Conservation (phyloP, 2,329 filamentous ascomycete species). For the Remersonia thermophila region DNA sequence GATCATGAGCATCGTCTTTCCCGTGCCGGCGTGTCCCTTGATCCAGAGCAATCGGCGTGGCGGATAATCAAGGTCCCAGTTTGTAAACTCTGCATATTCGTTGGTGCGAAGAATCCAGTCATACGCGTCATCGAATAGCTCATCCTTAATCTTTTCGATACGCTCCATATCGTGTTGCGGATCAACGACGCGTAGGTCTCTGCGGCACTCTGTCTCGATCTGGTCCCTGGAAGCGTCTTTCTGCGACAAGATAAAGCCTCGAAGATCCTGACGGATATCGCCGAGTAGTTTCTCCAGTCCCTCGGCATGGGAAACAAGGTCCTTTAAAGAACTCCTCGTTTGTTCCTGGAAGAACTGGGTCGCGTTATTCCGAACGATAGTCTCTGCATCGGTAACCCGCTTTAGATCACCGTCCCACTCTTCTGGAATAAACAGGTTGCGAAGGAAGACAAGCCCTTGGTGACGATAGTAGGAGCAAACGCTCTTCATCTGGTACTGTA, state of each 20-base stretch:
- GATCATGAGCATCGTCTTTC: slow-evolving; percentile 15
- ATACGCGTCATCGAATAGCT: slow-evolving; percentile 10
- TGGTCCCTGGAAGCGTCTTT: slow-evolving; percentile 7
- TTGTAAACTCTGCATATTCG: slow-evolving; percentile 11
- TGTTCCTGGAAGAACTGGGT: slow-evolving; percentile 6
- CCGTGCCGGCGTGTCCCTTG: slow-evolving; percentile 13
- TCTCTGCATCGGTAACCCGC: slow-evolving; percentile 21
- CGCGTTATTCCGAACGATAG: slow-evolving; percentile 5
- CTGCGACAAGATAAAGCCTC: slow-evolving; percentile 7
- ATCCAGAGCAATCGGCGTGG: slow-evolving; percentile 12
- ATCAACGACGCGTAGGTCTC: slow-evolving; percentile 11
- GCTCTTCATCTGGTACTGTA: slow-evolving; percentile 30
- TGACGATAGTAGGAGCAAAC: slow-evolving; percentile 25
- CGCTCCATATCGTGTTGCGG: slow-evolving; percentile 11
- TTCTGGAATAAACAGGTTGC: slow-evolving; percentile 22
- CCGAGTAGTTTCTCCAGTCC: slow-evolving; percentile 6
- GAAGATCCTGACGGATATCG: slow-evolving; percentile 8
- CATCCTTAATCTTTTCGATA: slow-evolving; percentile 12
- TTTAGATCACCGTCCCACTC: slow-evolving; percentile 24
- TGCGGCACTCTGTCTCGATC: slow-evolving; percentile 7
- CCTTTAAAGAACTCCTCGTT: slow-evolving; percentile 7
- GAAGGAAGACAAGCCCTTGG: slow-evolving; percentile 17
- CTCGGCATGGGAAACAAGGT: slow-evolving; percentile 6
- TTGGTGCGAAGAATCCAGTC: slow-evolving; percentile 10
- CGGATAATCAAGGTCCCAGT: slow-evolving; percentile 7